Base-by-base conservation (phyloP, 768 basidiomycete species). In the Boletus sp. region DNA sequence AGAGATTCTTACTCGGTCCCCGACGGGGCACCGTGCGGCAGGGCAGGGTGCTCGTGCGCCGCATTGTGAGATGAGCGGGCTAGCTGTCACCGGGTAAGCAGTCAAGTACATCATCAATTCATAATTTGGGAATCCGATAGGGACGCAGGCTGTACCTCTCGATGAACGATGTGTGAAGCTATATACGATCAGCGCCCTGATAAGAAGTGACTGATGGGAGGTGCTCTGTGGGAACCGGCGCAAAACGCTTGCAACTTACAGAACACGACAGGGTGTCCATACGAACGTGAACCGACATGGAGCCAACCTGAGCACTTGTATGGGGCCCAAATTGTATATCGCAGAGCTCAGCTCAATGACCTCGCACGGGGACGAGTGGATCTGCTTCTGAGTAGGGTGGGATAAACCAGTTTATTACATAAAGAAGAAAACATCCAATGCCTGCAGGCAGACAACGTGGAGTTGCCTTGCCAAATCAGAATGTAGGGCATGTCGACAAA, bases 381-480 rank as follows among this genome's bases (percentile, higher is more conserved):
- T 15, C 8, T 50, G 40, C 47, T 51, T 53, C 43, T 47, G 39
- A 52, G 58, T 27, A 50, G 53, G 38, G 50, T 60, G 55, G 51
- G 41, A 34, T 39, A 47, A 43, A 50, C 46, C 8, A 25, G 41
- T 25, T 14, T 42, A 9, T 77, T 78, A 81, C 77, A 71, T 77
- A 80, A 81, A 69, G 67, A 63, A 65, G 72, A 65, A 72, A 72
- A 76, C 75, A 71, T 68, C 64, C 58, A 64, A 67, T 80, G 84
- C 85, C 84, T 86, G 83, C 83, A 87, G 85, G 85, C 85, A 83
- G 72, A 75, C 77, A 85, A 85, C 85, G 85, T 87, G 80, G 72
- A 72, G 70, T 75, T 70, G 71, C 75, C 60, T 53, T 70, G 54
- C 69, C 70, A 65, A 70, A 82, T 83, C 80, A 79, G 81, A 85